These are phyloP conservation scores for Decorospora gaudefroyi DNA, from an alignment of 2,329 filamentous ascomycete genomes.

Conservation along the genomic window DNA sequence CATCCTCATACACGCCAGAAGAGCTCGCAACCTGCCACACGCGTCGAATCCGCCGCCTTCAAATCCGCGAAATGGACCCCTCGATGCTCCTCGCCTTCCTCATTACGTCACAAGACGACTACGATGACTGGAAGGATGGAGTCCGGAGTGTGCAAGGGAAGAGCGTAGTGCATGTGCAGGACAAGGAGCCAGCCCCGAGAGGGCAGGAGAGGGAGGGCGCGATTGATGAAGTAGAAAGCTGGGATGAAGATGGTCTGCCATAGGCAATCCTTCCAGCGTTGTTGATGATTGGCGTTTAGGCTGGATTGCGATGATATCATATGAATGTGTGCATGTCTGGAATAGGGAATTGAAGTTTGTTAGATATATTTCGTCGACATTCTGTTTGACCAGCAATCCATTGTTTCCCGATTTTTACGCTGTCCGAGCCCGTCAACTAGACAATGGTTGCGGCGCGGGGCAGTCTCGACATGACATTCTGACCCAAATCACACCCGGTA, in stretches of 20 bases:
- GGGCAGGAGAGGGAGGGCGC: slow-evolving; percentile 67
- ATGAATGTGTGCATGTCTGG: slow-evolving; percentile 13
- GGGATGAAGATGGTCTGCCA: slow-evolving; percentile 63
- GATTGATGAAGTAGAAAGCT: slow-evolving; percentile 85
- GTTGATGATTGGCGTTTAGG: slow-evolving; percentile 6
- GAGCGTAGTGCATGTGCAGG: slow-evolving; percentile 81
- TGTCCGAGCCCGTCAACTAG: too few species aligned
- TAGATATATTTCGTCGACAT: slow-evolving; percentile 17
- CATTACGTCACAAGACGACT: slow-evolving; percentile 80
- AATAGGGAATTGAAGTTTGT: slow-evolving; percentile 15
- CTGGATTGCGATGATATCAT: slow-evolving; percentile 4
- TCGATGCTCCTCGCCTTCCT: slow-evolving; percentile 97
- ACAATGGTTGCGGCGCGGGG: too few species aligned
- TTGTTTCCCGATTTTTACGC: too few species aligned
- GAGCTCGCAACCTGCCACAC: slow-evolving; percentile 88
- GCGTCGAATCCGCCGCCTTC: slow-evolving; percentile 76
- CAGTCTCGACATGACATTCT: too few species aligned
- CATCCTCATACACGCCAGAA: slow-evolving; percentile 64
- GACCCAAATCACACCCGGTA: too few species aligned
- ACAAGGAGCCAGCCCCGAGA: slow-evolving; percentile 63
- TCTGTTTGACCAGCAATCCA: slow-evolving; percentile 5
- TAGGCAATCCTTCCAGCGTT: background rate
- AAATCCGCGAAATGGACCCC: slow-evolving; percentile 92
- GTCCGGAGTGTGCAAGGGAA: slow-evolving; percentile 74
- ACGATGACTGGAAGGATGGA: slow-evolving; percentile 78